A percentile compares a stretch with the other conserved stretches of the same genome.
Evolutionary conservation across 2,329 filamentous ascomycete genomes (phyloP).

Genomic region (Drechslerella dactyloides): DNA sequence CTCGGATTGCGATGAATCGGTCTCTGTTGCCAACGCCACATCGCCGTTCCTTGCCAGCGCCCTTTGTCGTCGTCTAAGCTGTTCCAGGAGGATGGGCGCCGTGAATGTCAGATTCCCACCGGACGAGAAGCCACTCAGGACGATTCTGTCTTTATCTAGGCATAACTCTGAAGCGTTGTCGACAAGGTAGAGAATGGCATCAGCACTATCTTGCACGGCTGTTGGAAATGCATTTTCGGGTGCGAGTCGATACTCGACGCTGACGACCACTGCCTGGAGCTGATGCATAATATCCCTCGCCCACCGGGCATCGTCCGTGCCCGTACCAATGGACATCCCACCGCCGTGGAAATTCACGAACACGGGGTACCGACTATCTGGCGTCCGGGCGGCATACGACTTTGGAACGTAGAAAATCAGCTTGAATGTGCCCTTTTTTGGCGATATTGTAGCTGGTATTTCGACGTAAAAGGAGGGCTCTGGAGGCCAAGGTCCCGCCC

Average conservation of each 20-base stretch:
- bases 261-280: conserved; percentile 67
- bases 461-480: conserved; percentile 48
- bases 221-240: conserved; percentile 70
- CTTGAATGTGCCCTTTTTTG: conserved; percentile 40
- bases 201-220: conserved; percentile 70
- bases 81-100: conserved; percentile 54
- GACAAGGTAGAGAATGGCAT: conserved; percentile 68
- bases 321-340: conserved; percentile 69
- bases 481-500: conserved; percentile 48
- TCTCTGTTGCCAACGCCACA: not conserved
- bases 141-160: conserved; percentile 65
- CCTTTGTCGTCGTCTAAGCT: conserved; percentile 52
- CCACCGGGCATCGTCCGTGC: conserved; percentile 70
- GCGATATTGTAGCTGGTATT: conserved; percentile 47
- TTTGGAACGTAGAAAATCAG: conserved; percentile 48
- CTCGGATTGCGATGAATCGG: too few species aligned
- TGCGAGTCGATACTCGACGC: conserved; percentile 71
- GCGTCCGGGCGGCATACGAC: conserved; percentile 26
- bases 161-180: conserved; percentile 65
- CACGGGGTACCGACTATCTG: conserved; percentile 59
- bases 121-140: conserved; percentile 70
- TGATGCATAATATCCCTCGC: conserved; percentile 63
- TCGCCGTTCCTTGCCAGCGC: not conserved
- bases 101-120: conserved; percentile 63
- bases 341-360: conserved; percentile 73